phyloP scores from a whole-genome alignment of 2,329 filamentous ascomycete species.

The Tolypocladium nubicola region DNA sequence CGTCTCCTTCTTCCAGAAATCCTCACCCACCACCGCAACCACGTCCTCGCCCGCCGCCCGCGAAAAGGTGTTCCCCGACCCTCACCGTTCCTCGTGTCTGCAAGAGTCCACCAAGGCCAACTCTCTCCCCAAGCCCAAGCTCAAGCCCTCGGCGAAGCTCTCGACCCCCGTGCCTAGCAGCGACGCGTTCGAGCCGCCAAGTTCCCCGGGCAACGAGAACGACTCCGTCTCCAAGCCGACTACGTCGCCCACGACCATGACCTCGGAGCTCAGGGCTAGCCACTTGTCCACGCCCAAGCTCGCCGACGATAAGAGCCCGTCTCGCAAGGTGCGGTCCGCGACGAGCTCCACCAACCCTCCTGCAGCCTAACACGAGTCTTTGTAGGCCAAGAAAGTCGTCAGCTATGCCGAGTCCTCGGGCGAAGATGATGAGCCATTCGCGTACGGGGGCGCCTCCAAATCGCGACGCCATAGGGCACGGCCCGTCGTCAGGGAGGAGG shows the following conservation, averaged over 20 bases:
- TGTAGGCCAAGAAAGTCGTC: conserved; percentile 44
- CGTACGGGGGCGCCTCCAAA: conserved; percentile 27
- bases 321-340: conserved; percentile 53
- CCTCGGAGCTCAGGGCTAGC: conserved; percentile 15
- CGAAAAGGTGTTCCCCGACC: conserved; percentile 20
- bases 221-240: conserved; percentile 37
- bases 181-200: conserved; percentile 56
- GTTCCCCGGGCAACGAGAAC: conserved; percentile 57
- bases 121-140: conserved; percentile 25
- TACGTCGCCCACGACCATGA: conserved; percentile 23
- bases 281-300: conserved; percentile 5
- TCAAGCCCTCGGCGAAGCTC: conserved; percentile 30
- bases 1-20: conserved; percentile 33
- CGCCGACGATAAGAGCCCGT: conserved; percentile 56
- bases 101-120: conserved; percentile 32
- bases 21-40: conserved; percentile 20
- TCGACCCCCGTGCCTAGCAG: conserved; percentile 73
- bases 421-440: conserved; percentile 65
- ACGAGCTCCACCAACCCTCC: not conserved
- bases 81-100: conserved; percentile 22
- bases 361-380: not conserved
- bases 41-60: conserved; percentile 20
- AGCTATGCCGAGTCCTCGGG: conserved; percentile 83
- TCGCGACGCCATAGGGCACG: conserved; percentile 37
- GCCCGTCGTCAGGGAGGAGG: conserved; percentile 52